phyloP scores from a whole-genome alignment of 768 basidiomycete genomes.

The Boletus rex-veris region DNA sequence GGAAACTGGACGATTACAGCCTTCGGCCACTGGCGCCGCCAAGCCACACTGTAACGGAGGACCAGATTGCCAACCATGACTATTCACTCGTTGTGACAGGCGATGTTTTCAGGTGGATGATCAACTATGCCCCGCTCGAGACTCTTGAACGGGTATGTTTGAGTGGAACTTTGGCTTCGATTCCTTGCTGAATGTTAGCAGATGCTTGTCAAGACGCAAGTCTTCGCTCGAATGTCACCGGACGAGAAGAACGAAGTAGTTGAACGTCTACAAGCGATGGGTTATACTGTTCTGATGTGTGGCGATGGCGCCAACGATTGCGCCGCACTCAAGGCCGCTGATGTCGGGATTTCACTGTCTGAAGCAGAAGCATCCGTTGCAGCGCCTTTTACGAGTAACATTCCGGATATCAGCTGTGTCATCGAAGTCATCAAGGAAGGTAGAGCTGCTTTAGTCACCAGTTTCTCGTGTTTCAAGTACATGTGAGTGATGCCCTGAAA shows the following conservation, averaged over 20 bases:
- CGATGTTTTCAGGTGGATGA: constrained; percentile 97
- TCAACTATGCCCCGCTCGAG: constrained; percentile 90
- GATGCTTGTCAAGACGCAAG: constrained; percentile 97
- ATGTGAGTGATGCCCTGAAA: constrained; percentile 59
- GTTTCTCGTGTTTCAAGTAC: constrained; percentile 99
- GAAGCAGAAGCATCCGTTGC: constrained; percentile 99
- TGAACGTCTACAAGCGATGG: constrained; percentile 86
- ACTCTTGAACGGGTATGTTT: constrained; percentile 78
- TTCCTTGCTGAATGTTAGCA: constrained; percentile 30
- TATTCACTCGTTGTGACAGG: constrained; percentile 91
- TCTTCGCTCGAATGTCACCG: constrained; percentile 98
- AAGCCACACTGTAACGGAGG: constrained; percentile 66
- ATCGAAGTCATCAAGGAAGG: constrained; percentile 97
- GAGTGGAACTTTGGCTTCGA: neutral
- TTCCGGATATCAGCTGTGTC: constrained; percentile 93
- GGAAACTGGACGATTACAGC: constrained; percentile 86
- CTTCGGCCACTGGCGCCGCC: constrained; percentile 75
- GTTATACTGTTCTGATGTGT: constrained; percentile 97
- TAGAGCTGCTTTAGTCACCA: constrained; percentile 91
- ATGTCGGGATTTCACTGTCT: constrained; percentile 93
- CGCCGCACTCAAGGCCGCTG: constrained; percentile 96
- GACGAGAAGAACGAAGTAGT: constrained; percentile 99
- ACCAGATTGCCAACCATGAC: constrained; percentile 76
- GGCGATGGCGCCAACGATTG: constrained; percentile 99
- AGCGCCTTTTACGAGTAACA: constrained; percentile 92